Base-by-base conservation (phyloP, 2,329 filamentous ascomycete genomes). In the Lasiodiplodia theobromae region DNA sequence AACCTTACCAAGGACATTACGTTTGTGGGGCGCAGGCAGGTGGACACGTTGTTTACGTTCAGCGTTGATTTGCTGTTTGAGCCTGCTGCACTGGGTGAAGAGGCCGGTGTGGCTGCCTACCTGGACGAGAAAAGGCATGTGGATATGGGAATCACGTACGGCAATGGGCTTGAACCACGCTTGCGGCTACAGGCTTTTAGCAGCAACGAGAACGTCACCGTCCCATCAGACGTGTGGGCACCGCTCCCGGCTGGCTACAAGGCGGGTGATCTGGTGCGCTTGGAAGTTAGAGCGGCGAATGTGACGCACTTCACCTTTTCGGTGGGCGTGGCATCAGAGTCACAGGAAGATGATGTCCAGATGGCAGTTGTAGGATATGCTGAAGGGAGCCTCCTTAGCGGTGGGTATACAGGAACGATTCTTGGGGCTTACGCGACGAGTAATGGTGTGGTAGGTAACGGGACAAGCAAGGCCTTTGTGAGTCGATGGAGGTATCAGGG, bases 11-110 rank as follows among this genome's bases (percentile, higher is more conserved):
- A 74, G 3, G 83, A 84, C 3, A 84, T 86, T 74, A 82, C 86
- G 0, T 87, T 89, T 56, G 78, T 89, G 21, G 84, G 83, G 0
- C 80, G 85, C 2, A 80, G 86, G 1, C 87, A 89, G 73, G 84
- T 84, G 4, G 83, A 88, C 69, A 85, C 86, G 0, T 76, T 87
- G 0, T 88, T 88, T 73, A 82, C 77, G 0, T 88, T 81, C 73
- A 80, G 77, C 53, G 80, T 85, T 3, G 79, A 85, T 68, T 60
- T 88, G 0, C 75, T 79, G 8, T 87, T 84, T 72, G 65, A 72
- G 0, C 82, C 85, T 0, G 74, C 73, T 0, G 68, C 68, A 0
- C 53, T 73, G 0, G 80, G 81, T 0, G 82, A 86, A 68, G 86
- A 88, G 73, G 83, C 85, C 1, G 86, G 86, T 0, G 77, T 88